Evolutionary conservation across 306 rosid genomes (phyloP), one percentile per base, ranked within the genome.

Genomic region (Castanea crenata): DNA sequence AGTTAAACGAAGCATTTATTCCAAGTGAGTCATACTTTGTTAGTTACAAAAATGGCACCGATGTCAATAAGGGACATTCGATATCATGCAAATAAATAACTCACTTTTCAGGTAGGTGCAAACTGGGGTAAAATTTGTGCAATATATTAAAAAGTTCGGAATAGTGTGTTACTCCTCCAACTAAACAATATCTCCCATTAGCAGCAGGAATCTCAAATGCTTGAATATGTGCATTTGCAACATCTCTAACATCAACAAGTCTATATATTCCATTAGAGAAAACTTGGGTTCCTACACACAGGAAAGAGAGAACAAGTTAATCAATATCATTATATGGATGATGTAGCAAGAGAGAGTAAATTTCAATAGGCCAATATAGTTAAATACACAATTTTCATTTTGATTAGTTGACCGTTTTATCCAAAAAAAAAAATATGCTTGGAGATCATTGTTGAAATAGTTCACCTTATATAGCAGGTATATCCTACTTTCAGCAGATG

Each of bases 191-290:
- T 82, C 97, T 83, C 75, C 98, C 96, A 59, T 55, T 83, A 14
- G 98, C 94, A 29, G 96, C 86, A 83, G 92, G 86, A 76, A 76
- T 85, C 89, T 94, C 97, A 88, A 76, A 94, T 19, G 97, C 96
- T 63, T 65, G 84, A 81, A 92, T 82, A 79, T 92, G 98, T 12
- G 98, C 96, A 4, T 82, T 70, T 23, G 93, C 94, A 65, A 92
- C 98, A 83, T 94, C 97, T 81, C 87, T 94, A 31, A 94, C 97
- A 49, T 92, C 72, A 27, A 92, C 84, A 93, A 90, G 88, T 74
- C 92, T 91, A 59, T 77, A 32, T 68, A 76, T 55, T 10, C 5
- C 18, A 76, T 91, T 88, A 23, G 80, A 86, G 82, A 78, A 91
- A 68, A 86, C 84, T 76, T 75, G 80, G 44, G 83, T 71, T 72